Base-by-base conservation (phyloP, 2,329 filamentous ascomycete genomes). In the Paraconiothyrium brasiliense region DNA sequence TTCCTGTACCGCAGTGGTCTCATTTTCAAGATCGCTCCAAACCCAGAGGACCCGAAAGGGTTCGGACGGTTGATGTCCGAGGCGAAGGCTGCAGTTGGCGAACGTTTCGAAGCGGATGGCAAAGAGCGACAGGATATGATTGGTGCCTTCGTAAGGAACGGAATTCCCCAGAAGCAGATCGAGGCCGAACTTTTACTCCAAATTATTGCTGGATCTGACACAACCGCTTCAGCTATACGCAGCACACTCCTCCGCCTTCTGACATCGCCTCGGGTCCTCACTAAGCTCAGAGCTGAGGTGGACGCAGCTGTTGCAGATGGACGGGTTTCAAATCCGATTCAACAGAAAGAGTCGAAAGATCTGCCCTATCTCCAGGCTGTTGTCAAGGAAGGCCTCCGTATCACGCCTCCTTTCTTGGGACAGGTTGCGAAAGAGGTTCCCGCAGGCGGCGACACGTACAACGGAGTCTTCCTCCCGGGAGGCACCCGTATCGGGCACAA, bases 401-500 rank as follows among this genome's bases (percentile, higher is more conserved):
- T 68, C 30, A 60, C 46, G 11, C 62, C 66, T 20, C 62, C 66
- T 6, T 44, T 60, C 2, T 41, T 57, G 4, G 62, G 56, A 11
- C 48, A 56, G 7, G 51, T 47, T 24, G 55, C 50, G 6, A 60
- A 61, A 24, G 35, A 41, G 7, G 64, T 67, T 13, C 62, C 63
- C 1, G 47, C 57, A 14, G 59, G 48, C 6, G 65, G 65, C 4
- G 65, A 61, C 57, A 64, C 51, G 0, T n/a, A 62, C 30, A 16
- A 39, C 16, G 64, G 64, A 1, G 37, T 50, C 56, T 72, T 70
- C 58, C 68, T 79, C 54, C 76, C 77, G 0, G 76, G 75, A n/a
- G 76, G 72, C 43, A 77, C 74, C 0, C 65, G 73, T 48, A 64
- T 79, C 54, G 74, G 75, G 5, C 77, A 77, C 58, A 73, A 70